Evolutionary conservation across 805 yeast species (phyloP).

Genomic region (Ogataea nonfermentans): DNA sequence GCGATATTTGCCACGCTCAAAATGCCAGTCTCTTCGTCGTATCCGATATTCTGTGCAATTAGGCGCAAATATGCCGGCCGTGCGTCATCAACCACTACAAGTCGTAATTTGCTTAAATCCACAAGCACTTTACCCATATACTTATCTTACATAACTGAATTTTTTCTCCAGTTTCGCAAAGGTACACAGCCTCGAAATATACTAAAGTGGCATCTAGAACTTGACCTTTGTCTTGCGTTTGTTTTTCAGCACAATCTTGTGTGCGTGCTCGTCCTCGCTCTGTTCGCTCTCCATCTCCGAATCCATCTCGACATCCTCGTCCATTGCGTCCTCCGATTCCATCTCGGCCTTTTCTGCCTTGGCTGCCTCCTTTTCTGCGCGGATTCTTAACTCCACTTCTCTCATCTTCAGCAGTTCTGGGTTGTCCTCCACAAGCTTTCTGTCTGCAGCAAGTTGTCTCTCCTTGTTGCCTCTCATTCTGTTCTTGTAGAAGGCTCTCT

Average conservation of each 20-base stretch:
- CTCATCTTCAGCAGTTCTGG: slow-evolving; percentile 90
- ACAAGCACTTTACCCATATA: slow-evolving; percentile 25
- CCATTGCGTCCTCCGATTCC: slow-evolving; percentile 46
- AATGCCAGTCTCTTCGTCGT: slow-evolving; percentile 17
- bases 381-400: slow-evolving; percentile 84
- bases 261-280: slow-evolving; percentile 37
- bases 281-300: slow-evolving; percentile 40
- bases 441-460: slow-evolving; percentile 78
- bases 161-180: slow-evolving; percentile 4
- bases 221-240: slow-evolving; percentile 46
- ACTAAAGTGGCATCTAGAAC: slow-evolving; percentile 31
- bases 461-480: slow-evolving; percentile 98
- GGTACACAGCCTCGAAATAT: slow-evolving; percentile 8
- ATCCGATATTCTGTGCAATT: slow-evolving; percentile 23
- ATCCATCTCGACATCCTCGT: slow-evolving; percentile 47
- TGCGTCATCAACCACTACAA: slow-evolving; percentile 8
- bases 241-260: slow-evolving; percentile 64
- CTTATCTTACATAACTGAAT: slow-evolving; percentile 1
- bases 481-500: slow-evolving; percentile 97
- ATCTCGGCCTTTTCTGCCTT: slow-evolving; percentile 48
- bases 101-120: slow-evolving; percentile 15
- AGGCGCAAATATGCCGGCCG: slow-evolving; percentile 21
- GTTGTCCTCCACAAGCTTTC: slow-evolving; percentile 81
- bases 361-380: slow-evolving; percentile 67
- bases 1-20: slow-evolving; percentile 18